A percentile compares a stretch with the other conserved stretches of the same genome.
phyloP scores from a whole-genome alignment of 2,329 filamentous ascomycete species.

The Alternaria dauci region DNA sequence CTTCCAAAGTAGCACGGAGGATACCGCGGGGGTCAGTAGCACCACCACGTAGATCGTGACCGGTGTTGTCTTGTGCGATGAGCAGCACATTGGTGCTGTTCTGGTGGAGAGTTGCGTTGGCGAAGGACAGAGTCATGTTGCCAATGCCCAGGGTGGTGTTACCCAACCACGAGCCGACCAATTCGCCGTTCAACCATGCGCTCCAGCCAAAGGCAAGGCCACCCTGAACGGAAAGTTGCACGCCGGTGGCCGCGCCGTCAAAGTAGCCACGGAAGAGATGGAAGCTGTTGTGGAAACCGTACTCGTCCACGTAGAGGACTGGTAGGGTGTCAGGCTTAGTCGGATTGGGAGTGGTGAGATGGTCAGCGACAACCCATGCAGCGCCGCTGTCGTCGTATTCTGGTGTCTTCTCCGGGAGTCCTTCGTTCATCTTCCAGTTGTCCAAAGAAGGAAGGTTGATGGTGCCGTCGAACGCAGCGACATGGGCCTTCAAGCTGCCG shows the following conservation, averaged over 20 bases:
- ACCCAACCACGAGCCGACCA: constrained; percentile 65
- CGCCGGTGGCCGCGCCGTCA: constrained; percentile 49
- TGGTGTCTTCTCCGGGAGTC: constrained; percentile 58
- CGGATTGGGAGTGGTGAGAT: constrained; percentile 50
- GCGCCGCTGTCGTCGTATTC: constrained; percentile 56
- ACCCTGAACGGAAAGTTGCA: constrained; percentile 63
- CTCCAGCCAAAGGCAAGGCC: constrained; percentile 66
- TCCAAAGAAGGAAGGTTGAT: constrained; percentile 53
- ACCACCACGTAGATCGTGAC: constrained; percentile 63
- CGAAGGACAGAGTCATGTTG: constrained; percentile 59
- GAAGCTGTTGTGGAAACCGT: constrained; percentile 54
- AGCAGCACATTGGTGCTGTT: constrained; percentile 59
- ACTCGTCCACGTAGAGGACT: constrained; percentile 54
- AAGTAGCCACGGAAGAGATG: constrained; percentile 55
- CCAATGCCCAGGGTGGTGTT: constrained; percentile 51
- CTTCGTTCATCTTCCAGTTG: constrained; percentile 59
- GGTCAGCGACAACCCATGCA: constrained; percentile 55
- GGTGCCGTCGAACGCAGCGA: constrained; percentile 34
- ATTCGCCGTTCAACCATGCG: constrained; percentile 65
- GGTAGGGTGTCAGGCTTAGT: constrained; percentile 50
- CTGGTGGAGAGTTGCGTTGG: constrained; percentile 56
- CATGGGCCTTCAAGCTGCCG: constrained; percentile 47
- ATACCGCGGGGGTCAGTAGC: constrained; percentile 63
- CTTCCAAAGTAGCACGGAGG: constrained; percentile 60
- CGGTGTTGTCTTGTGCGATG: constrained; percentile 68